Evolutionary conservation across 768 basidiomycete species (phyloP).

Genomic region (Dacryopinax spathularia): DNA sequence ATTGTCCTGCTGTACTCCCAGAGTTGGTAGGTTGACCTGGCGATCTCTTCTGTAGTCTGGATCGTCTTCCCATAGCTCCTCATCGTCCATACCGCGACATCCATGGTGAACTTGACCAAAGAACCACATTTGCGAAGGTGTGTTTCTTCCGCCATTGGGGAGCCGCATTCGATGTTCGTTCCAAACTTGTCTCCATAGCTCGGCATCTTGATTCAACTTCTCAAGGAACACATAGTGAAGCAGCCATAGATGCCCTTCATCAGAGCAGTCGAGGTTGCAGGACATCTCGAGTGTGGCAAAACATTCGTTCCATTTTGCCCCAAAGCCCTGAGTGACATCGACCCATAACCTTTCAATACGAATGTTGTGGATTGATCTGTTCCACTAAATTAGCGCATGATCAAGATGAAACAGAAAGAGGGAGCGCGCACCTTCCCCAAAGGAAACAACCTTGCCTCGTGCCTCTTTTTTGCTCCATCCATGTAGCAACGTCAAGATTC

Average conservation of each 20-base stretch:
- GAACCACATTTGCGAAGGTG: neutral
- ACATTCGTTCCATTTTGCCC: conserved; percentile 32
- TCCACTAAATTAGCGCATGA: neutral
- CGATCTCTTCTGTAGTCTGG: neutral
- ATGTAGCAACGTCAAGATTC: neutral
- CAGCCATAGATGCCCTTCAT: conserved; percentile 28
- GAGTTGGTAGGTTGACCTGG: too few relatives aligned
- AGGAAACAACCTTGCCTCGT: neutral
- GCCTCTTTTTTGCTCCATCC: neutral
- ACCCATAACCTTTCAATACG: conserved; percentile 30
- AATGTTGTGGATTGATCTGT: conserved; percentile 30
- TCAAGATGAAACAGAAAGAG: neutral
- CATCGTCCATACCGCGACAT: neutral
- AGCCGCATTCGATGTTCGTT: conserved; percentile 6
- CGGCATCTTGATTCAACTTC: conserved; percentile 22
- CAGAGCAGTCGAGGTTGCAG: conserved; percentile 19
- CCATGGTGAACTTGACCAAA: neutral
- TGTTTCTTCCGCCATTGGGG: neutral
- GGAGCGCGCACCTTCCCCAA: neutral
- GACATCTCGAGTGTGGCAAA: conserved; percentile 33
- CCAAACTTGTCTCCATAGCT: conserved; percentile 14
- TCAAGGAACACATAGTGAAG: conserved; percentile 28
- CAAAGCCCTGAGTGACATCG: conserved; percentile 26
- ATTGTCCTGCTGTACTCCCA: neutral
- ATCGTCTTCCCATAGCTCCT: neutral